Evolutionary conservation across 371 early-diverging fungal species (phyloP).

Genomic region (Mortierella sp.): DNA sequence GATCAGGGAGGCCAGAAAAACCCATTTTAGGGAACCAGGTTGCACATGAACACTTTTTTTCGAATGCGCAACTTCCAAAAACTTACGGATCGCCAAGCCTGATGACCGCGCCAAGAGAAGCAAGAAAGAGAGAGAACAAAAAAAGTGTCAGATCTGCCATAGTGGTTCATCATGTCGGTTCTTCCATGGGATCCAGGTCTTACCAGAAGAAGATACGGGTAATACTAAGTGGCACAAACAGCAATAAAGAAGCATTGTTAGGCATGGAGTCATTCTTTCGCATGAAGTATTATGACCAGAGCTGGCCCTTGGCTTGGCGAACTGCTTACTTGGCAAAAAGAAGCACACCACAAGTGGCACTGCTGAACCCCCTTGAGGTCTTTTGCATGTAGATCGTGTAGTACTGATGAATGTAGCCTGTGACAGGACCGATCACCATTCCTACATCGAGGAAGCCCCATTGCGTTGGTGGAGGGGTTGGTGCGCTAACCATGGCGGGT

Average conservation of each 20-base stretch:
- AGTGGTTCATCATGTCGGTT: no score
- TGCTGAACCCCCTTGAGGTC: conserved; percentile 55
- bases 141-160: neutral
- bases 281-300: no score
- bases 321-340: conserved; percentile 53
- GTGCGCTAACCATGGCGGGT: neutral
- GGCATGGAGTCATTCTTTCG: no score
- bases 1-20: no score
- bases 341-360: conserved; percentile 58
- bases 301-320: no score
- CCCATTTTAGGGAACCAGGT: no score
- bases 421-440: conserved; percentile 55
- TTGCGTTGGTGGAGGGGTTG: conserved; percentile 40
- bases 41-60: no score
- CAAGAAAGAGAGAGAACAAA: neutral
- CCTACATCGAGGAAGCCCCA: conserved; percentile 48
- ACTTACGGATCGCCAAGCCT: conserved; percentile 56
- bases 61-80: neutral
- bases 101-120: neutral
- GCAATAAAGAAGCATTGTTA: no score
- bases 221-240: conserved; percentile 54
- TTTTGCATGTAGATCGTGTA: conserved; percentile 51
- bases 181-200: neutral
- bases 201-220: conserved; percentile 71
- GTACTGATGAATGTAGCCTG: conserved; percentile 55